A percentile compares a stretch with the other conserved stretches of the same genome.
These are phyloP conservation scores for Trichoderma sp. DNA, from an alignment of 2,329 filamentous ascomycete species.

Conservation along the genomic window DNA sequence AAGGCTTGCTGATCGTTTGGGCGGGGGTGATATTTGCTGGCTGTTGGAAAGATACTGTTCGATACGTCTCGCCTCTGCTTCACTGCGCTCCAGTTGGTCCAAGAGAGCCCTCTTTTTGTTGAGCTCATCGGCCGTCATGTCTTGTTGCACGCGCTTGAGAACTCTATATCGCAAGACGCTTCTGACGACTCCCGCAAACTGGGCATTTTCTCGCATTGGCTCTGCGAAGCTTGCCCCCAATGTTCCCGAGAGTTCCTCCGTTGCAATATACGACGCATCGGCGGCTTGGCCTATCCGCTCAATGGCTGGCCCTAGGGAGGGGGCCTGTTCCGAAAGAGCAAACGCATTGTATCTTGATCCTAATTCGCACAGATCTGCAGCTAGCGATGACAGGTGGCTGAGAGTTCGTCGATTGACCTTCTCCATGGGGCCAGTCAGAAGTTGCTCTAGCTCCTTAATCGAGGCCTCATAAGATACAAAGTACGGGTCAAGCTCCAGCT, in stretches of 20 bases:
- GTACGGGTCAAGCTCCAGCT: conserved; percentile 91
- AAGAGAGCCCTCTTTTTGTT: conserved; percentile 79
- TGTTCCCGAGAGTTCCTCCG: conserved; percentile 81
- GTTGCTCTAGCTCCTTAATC: conserved; percentile 83
- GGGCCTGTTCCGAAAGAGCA: conserved; percentile 86
- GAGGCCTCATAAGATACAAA: conserved; percentile 91
- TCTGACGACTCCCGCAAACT: conserved; percentile 92
- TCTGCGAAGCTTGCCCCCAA: conserved; percentile 95
- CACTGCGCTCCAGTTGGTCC: conserved; percentile 87
- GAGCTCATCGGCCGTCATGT: conserved; percentile 93
- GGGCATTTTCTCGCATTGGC: conserved; percentile 94
- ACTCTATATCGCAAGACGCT: conserved; percentile 85
- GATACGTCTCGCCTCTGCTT: conserved; percentile 87
- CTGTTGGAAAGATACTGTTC: conserved; percentile 84
- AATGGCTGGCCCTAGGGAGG: conserved; percentile 85
- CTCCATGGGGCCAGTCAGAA: conserved; percentile 91
- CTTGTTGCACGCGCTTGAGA: conserved; percentile 91
- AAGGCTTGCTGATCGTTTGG: conserved; percentile 60
- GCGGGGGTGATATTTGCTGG: conserved; percentile 60
- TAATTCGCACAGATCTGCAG: conserved; percentile 84
- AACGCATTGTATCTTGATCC: conserved; percentile 97
- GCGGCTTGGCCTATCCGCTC: conserved; percentile 93
- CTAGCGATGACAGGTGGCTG: conserved; percentile 77
- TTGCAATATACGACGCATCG: conserved; percentile 93
- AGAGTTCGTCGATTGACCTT: conserved; percentile 91